These are phyloP conservation scores for Salix purpurea DNA, from an alignment of 345 rosid species.

Conservation along the genomic window DNA sequence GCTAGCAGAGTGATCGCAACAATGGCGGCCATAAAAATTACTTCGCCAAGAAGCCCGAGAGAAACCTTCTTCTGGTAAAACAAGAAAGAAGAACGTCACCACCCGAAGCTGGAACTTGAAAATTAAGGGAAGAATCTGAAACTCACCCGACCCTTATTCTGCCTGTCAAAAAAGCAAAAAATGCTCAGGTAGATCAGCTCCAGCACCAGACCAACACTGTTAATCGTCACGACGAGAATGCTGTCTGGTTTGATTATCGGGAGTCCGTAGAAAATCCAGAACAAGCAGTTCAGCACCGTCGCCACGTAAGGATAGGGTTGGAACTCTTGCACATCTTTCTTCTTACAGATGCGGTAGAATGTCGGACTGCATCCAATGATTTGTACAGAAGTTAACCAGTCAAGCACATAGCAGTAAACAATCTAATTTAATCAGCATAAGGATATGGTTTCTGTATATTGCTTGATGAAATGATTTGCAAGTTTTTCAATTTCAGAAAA, in stretches of 20 bases:
- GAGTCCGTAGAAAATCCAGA: slow-evolving; percentile 19
- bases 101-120: not conserved
- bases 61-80: slow-evolving; percentile 5
- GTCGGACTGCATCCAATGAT: slow-evolving; percentile 15
- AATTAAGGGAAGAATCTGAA: not conserved
- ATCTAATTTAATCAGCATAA: no score
- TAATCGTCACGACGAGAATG: slow-evolving; percentile 19
- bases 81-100: not conserved
- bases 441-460: no score
- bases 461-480: no score
- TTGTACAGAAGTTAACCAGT: not conserved
- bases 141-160: slow-evolving; percentile 6
- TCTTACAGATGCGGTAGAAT: slow-evolving; percentile 19
- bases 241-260: slow-evolving; percentile 15
- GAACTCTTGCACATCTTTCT: slow-evolving; percentile 26
- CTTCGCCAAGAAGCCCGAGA: not conserved
- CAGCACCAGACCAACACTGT: slow-evolving; percentile 10
- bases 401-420: no score
- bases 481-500: no score
- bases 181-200: slow-evolving; percentile 14
- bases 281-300: slow-evolving; percentile 18
- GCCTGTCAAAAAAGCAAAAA: slow-evolving; percentile 2
- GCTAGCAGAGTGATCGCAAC: slow-evolving; percentile 33
- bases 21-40: slow-evolving; percentile 13
- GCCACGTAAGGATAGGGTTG: slow-evolving; percentile 20